phyloP scores from a whole-genome alignment of 768 basidiomycete species.

The Amanita muscaria region DNA sequence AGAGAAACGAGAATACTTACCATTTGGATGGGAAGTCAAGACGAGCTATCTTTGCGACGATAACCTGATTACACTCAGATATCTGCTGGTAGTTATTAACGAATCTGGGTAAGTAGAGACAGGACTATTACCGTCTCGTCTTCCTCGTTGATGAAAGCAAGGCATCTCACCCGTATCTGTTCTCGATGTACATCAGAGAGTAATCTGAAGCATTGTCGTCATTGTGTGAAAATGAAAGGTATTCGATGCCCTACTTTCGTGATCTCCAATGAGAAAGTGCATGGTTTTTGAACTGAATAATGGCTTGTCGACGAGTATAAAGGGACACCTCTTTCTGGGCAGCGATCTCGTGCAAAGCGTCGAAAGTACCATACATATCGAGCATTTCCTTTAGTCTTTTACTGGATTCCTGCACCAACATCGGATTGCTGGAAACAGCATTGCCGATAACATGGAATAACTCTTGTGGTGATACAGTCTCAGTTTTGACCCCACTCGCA shows the following conservation, averaged over 20 bases:
- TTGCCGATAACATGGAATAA: constrained; percentile 56
- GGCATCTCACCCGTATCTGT: constrained; percentile 54
- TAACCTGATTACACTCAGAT: constrained; percentile 65
- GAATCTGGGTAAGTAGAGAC: neutral
- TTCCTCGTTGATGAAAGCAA: constrained; percentile 64
- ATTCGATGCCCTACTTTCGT: constrained; percentile 43
- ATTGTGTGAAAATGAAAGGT: neutral
- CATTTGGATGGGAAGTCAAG: constrained; percentile 68
- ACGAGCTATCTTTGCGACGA: constrained; percentile 71
- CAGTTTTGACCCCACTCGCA: neutral
- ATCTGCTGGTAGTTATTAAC: constrained; percentile 39
- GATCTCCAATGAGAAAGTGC: constrained; percentile 70
- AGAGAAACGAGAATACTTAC: constrained; percentile 28
- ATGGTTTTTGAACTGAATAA: constrained; percentile 85
- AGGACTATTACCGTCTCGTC: constrained; percentile 56
- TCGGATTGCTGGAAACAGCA: constrained; percentile 69
- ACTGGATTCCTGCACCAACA: constrained; percentile 38
- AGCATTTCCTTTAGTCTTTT: constrained; percentile 60
- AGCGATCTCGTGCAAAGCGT: constrained; percentile 68
- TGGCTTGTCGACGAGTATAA: constrained; percentile 66
- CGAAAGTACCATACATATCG: constrained; percentile 61
- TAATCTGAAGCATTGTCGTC: constrained; percentile 32
- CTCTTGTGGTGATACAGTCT: constrained; percentile 30
- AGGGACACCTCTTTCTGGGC: constrained; percentile 50
- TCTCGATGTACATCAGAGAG: constrained; percentile 59